Conservation (phyloP, 345 rosid species). For the Pistacia integerrima region DNA sequence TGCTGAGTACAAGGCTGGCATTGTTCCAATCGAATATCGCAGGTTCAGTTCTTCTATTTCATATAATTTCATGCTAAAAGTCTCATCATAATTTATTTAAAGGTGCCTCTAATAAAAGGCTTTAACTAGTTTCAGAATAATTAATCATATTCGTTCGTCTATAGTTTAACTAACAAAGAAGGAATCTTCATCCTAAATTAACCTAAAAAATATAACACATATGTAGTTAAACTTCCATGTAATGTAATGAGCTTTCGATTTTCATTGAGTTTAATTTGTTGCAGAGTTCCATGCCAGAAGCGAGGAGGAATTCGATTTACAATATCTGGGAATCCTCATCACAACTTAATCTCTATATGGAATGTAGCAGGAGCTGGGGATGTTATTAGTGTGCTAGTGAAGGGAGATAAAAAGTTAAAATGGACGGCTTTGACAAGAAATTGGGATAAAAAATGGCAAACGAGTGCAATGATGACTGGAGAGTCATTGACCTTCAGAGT, state of each 20-base stretch:
- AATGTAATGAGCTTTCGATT: background rate
- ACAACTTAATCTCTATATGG: constrained; percentile 25
- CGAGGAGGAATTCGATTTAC: constrained; percentile 68
- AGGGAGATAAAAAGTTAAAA: constrained; percentile 35
- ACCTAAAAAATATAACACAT: too few relatives aligned
- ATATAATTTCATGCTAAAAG: background rate
- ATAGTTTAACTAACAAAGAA: too few relatives aligned
- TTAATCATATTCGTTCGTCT: too few relatives aligned
- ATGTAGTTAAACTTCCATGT: background rate
- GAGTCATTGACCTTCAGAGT: constrained; percentile 51
- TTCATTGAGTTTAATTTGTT: background rate
- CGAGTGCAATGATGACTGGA: constrained; percentile 33
- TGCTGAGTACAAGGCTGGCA: constrained; percentile 39
- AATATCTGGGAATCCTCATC: constrained; percentile 54
- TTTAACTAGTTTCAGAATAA: too few relatives aligned
- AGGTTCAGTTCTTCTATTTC: constrained; percentile 31
- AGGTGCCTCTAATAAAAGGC: too few relatives aligned
- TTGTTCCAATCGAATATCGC: constrained; percentile 52
- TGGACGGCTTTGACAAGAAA: constrained; percentile 45
- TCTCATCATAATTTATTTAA: too few relatives aligned
- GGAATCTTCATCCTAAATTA: too few relatives aligned
- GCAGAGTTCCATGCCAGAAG: constrained; percentile 74
- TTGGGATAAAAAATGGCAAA: constrained; percentile 57
- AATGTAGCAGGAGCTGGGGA: constrained; percentile 82
- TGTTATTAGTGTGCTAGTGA: constrained; percentile 53